Evolutionary conservation across 2,329 filamentous ascomycete genomes (phyloP).

Genomic region (Parastagonospora nodorum): DNA sequence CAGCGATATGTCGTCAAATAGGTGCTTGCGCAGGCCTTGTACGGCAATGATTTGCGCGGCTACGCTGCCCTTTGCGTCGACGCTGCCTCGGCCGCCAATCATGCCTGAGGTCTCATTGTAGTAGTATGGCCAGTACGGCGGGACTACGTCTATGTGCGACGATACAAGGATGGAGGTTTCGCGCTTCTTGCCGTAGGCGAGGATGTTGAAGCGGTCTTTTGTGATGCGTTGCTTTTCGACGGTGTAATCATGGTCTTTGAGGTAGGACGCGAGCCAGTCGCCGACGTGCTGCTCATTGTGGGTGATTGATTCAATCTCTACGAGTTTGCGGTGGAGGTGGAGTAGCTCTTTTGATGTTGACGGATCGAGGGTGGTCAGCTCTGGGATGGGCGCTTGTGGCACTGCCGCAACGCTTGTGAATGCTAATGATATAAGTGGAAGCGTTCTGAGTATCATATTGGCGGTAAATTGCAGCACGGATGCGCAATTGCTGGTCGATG

Average conservation of each 20-base stretch:
- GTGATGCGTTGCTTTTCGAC: constrained; percentile 64
- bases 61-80: constrained; percentile 64
- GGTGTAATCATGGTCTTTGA: constrained; percentile 64
- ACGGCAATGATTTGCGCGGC: constrained; percentile 76
- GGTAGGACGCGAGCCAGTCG: constrained; percentile 69
- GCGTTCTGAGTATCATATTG: constrained; percentile 20
- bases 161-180: constrained; percentile 68
- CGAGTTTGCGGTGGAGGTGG: constrained; percentile 74
- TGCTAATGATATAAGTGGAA: constrained; percentile 15
- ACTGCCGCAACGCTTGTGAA: constrained; percentile 10
- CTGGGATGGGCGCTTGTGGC: constrained; percentile 5
- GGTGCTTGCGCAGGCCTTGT: constrained; percentile 53
- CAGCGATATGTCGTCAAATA: constrained; percentile 54
- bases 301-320: constrained; percentile 73
- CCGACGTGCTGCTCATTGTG: constrained; percentile 72
- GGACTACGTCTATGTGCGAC: constrained; percentile 78
- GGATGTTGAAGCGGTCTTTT: constrained; percentile 71
- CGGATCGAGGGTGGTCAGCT: constrained; percentile 22
- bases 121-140: constrained; percentile 73
- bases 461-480: background rate
- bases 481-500: constrained; percentile 8
- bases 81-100: constrained; percentile 74
- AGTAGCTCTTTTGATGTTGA: constrained; percentile 59
- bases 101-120: constrained; percentile 53
- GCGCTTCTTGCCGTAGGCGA: constrained; percentile 65